Evolutionary conservation across 2,329 filamentous ascomycete genomes (phyloP).

Genomic region (Didymella arachidicola): DNA sequence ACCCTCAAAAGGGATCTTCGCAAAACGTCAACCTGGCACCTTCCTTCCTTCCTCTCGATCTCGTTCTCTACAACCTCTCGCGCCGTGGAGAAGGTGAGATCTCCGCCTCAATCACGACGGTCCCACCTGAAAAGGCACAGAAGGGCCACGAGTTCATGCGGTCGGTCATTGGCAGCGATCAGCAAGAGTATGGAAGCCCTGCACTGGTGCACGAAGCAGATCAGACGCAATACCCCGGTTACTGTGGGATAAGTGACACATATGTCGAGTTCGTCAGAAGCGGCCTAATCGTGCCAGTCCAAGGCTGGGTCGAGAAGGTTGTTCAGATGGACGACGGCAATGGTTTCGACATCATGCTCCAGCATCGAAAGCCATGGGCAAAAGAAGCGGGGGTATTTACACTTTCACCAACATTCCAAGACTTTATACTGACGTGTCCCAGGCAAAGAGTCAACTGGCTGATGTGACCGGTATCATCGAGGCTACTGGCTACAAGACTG

Average conservation of each 20-base stretch:
- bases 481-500: conserved; percentile 75
- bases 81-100: conserved; percentile 66
- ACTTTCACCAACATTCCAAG: background rate
- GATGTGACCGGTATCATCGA: conserved; percentile 67
- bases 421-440: conserved; percentile 12
- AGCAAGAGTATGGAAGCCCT: conserved; percentile 49
- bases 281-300: conserved; percentile 55
- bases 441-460: conserved; percentile 21
- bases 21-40: conserved; percentile 54
- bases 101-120: conserved; percentile 69
- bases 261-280: conserved; percentile 78
- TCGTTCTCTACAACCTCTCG: conserved; percentile 73
- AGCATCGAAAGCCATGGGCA: conserved; percentile 28
- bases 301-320: conserved; percentile 48
- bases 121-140: conserved; percentile 65
- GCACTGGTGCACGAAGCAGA: conserved; percentile 52
- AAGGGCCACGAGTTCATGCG: conserved; percentile 60
- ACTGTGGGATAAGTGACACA: conserved; percentile 73
- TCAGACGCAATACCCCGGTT: conserved; percentile 63
- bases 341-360: conserved; percentile 18
- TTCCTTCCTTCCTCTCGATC: conserved; percentile 75
- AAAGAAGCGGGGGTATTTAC: conserved; percentile 3
- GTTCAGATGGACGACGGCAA: conserved; percentile 12
- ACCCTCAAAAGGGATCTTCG: conserved; percentile 31
- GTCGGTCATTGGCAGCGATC: conserved; percentile 56